These are phyloP conservation scores for Colletotrichum godetiae DNA, from an alignment of 2,329 filamentous ascomycete species.

Conservation along the genomic window DNA sequence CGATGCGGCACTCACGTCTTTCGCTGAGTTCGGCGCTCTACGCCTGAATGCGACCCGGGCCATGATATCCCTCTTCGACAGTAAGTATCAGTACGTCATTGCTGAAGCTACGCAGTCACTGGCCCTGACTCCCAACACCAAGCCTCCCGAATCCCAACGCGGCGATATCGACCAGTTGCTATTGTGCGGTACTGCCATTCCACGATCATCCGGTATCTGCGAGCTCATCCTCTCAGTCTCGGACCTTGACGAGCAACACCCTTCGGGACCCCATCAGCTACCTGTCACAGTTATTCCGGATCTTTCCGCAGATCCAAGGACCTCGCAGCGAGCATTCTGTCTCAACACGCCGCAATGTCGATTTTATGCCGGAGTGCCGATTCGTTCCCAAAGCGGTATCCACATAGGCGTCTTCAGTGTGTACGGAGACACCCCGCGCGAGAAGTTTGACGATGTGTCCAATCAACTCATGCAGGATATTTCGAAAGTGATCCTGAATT, in stretches of 20 bases:
- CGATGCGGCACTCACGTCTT: constrained; percentile 56
- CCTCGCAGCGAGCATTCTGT: constrained; percentile 41
- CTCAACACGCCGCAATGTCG: constrained; percentile 38
- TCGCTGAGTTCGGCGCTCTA: constrained; percentile 60
- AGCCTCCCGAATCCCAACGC: constrained; percentile 8
- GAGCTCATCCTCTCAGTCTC: constrained; percentile 39
- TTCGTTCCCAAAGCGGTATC: constrained; percentile 51
- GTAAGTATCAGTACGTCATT: constrained; percentile 58
- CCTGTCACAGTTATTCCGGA: constrained; percentile 49
- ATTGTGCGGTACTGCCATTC: constrained; percentile 44
- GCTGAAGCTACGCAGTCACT: constrained; percentile 60
- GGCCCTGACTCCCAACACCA: constrained; percentile 47
- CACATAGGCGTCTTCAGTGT: constrained; percentile 56
- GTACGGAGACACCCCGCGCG: constrained; percentile 43
- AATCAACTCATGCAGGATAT: constrained; percentile 41
- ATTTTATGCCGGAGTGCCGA: constrained; percentile 56
- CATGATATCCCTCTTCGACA: constrained; percentile 65
- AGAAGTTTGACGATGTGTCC: constrained; percentile 42
- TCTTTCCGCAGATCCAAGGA: constrained; percentile 45
- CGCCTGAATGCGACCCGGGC: constrained; percentile 52
- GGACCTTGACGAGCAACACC: neutral
- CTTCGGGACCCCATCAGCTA: constrained; percentile 33
- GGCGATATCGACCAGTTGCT: constrained; percentile 31
- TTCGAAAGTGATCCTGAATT: constrained; percentile 46
- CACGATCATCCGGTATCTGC: constrained; percentile 43